These are phyloP conservation scores for Cucurbita argyrosperma DNA, from an alignment of 306 rosid species.

Conservation along the genomic window DNA sequence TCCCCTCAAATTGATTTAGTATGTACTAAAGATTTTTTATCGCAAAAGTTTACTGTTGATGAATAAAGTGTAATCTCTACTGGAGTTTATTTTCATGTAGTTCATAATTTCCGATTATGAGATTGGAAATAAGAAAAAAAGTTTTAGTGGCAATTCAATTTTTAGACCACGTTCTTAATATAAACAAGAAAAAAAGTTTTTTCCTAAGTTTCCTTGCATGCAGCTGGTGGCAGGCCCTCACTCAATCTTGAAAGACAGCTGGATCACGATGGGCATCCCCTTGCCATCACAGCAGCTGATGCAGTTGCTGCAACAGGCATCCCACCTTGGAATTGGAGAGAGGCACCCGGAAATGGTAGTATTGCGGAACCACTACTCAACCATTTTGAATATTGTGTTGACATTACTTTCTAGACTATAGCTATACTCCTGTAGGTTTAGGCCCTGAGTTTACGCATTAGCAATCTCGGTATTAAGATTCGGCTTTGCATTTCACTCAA, in stretches of 20 bases:
- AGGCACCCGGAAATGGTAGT: constrained; percentile 79
- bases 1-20: not conserved
- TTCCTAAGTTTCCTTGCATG: constrained; percentile 13
- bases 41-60: not conserved
- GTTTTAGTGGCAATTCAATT: not conserved
- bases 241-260: constrained; percentile 86
- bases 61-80: not conserved
- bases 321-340: constrained; percentile 99
- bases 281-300: constrained; percentile 79
- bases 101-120: not conserved
- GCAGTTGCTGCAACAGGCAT: constrained; percentile 76
- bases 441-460: not conserved
- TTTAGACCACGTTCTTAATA: not conserved
- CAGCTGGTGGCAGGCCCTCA: constrained; percentile 79
- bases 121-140: not conserved
- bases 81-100: not conserved
- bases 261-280: constrained; percentile 94
- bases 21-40: not conserved
- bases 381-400: not conserved
- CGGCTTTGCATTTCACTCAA: not conserved
- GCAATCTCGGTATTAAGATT: not conserved
- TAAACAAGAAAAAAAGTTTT: not conserved
- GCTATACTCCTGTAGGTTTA: not conserved
- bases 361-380: not conserved
- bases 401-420: not conserved